phyloP scores from a whole-genome alignment of 371 early-diverging fungal genomes.

The Apophysomyces elegans region DNA sequence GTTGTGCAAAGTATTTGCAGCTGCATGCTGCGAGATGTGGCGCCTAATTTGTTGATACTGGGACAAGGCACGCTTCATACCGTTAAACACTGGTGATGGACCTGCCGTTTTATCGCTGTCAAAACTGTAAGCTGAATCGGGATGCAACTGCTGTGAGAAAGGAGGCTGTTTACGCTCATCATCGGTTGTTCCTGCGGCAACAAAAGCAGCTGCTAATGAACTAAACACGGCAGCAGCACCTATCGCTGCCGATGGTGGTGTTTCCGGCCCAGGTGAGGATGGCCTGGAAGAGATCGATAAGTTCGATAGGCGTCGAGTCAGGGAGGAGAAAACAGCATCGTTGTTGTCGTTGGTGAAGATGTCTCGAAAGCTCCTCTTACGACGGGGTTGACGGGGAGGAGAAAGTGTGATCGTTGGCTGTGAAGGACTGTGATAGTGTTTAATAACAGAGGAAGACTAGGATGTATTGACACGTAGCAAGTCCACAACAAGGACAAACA shows the following conservation, averaged over 20 bases:
- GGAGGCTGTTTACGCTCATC: neutral
- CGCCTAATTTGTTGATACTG: conserved; percentile 26
- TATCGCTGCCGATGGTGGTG: conserved; percentile 13
- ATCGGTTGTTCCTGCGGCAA: conserved; percentile 13
- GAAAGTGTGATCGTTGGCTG: conserved; percentile 29
- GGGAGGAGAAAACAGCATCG: conserved; percentile 7
- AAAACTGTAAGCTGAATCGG: conserved; percentile 21
- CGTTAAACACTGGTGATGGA: conserved; percentile 26
- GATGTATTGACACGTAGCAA: neutral
- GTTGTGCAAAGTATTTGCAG: neutral
- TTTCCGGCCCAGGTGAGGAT: conserved; percentile 17
- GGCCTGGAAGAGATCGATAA: conserved; percentile 22
- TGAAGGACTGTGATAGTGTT: neutral
- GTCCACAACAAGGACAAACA: neutral
- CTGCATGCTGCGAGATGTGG: conserved; percentile 4
- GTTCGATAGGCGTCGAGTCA: conserved; percentile 19
- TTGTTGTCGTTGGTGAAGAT: conserved; percentile 15
- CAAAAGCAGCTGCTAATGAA: conserved; percentile 25
- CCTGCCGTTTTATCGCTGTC: conserved; percentile 6
- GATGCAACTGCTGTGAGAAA: conserved; percentile 18
- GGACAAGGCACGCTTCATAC: conserved; percentile 26
- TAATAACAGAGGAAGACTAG: no score
- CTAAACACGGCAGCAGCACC: conserved; percentile 26
- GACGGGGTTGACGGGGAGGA: conserved; percentile 18
- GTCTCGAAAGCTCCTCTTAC: conserved; percentile 24